These are phyloP conservation scores for Yamadazyma atmosphaerica DNA, from an alignment of 1,139 yeast genomes.

Conservation along the genomic window DNA sequence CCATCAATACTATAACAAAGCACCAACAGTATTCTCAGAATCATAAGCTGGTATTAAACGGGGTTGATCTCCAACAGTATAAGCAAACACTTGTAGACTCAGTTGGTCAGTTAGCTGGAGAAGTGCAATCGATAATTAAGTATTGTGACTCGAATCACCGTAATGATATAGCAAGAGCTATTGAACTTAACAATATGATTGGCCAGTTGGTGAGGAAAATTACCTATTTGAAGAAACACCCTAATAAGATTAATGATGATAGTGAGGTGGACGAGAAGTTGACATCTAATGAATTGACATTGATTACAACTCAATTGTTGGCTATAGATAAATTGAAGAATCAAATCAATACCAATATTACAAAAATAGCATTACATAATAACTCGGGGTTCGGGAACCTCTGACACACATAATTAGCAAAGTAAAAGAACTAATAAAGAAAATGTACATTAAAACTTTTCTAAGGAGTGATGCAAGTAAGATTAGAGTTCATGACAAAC, in stretches of 20 bases:
- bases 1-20: conserved; percentile 25
- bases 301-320: conserved; percentile 30
- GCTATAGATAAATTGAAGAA: conserved; percentile 24
- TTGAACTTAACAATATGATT: conserved; percentile 24
- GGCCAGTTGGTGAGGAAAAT: conserved; percentile 28
- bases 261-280: conserved; percentile 13
- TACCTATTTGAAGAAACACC: conserved; percentile 12
- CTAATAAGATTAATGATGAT: neutral
- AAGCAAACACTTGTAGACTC: conserved; percentile 18
- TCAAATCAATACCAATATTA: conserved; percentile 19
- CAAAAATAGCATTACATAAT: neutral
- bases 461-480: conserved; percentile 2
- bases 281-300: conserved; percentile 27
- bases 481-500: neutral
- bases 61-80: conserved; percentile 6
- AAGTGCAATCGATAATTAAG: conserved; percentile 20
- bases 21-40: conserved; percentile 20
- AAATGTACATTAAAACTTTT: conserved; percentile 2
- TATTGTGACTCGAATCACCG: conserved; percentile 17
- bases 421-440: neutral
- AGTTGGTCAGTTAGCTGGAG: conserved; percentile 23
- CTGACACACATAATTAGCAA: no score
- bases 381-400: neutral
- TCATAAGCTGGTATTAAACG: conserved; percentile 3
- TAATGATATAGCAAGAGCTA: conserved; percentile 11